Base-by-base conservation (phyloP, 2,329 filamentous ascomycete genomes). In the Hawksworthiomyces lignivorus region DNA sequence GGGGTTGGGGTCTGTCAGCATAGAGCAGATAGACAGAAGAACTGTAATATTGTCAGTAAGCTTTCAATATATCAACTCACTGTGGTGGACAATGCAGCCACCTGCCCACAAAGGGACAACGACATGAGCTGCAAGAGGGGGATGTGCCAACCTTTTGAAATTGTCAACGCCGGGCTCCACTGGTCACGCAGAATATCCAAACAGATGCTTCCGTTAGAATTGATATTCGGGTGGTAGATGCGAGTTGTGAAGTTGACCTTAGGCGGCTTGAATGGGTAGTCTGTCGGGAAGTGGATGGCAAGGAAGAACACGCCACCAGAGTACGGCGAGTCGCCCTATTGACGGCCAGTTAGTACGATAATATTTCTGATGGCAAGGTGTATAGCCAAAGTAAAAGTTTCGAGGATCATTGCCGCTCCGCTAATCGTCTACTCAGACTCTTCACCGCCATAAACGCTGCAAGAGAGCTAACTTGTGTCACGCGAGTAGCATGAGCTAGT, bases 141-240 rank as follows among this genome's bases (percentile, higher is more conserved):
- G n/a, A n/a, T n/a, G 4, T 14, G 52, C 68, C 44, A 70, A 95
- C 92, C 92, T 81, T 98, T 98, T 48, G 87, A 95, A 59, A 98
- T 97, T 54, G 92, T 98, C 67, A 98, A 75, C 53, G 92, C 92
- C 31, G 92, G 92, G 66, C 89, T 96, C 92, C 92, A 98, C 73
- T 98, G 92, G 68, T 98, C 92, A 73, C 92, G 82, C 61, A 98
- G 75, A 62, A 98, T 98, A 62, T 98, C 92, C 64, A 98, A 72
- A 68, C 92, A 98, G 69, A 98, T 98, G 69, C 89, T 96, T 68
- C 92, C 92, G 67, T 97, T 97, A 55, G 87, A 94, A 81, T 98
- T 98, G 87, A 98, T 98, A 73, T 98, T 98, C 59, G 92, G 92
- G 73, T 98, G 92, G 68, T 98, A 98, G 74, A 98, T 97, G 63